Conservation (phyloP, 495 filamentous ascomycete species). For the Aspergillus saccharolyticus region DNA sequence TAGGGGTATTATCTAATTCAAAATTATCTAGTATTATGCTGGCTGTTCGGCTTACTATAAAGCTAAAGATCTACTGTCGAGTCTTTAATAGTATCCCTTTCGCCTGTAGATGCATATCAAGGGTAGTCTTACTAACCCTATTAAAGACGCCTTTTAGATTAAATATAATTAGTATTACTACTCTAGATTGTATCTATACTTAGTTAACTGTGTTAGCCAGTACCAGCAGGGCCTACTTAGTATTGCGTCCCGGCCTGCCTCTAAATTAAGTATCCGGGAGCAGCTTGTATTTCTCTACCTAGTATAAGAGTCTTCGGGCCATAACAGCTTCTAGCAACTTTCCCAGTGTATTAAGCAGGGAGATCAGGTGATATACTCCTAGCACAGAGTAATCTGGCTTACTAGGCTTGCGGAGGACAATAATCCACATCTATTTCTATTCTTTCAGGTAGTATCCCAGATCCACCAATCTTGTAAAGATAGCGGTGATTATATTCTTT, state of each 20-base stretch:
- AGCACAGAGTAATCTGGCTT: conserved; percentile 22
- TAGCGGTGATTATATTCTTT: conserved; percentile 9
- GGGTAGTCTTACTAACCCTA: conserved; percentile 22
- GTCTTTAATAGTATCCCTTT: conserved; percentile 18
- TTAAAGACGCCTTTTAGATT: conserved; percentile 30
- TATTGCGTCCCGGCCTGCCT: conserved; percentile 19
- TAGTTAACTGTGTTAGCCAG: conserved; percentile 22
- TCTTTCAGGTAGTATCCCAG: conserved; percentile 20
- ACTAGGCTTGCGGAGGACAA: conserved; percentile 23
- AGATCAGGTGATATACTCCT: conserved; percentile 23
- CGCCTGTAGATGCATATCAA: conserved; percentile 15
- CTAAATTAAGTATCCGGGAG: conserved; percentile 25
- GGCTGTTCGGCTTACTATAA: conserved; percentile 20
- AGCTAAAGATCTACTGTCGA: conserved; percentile 22
- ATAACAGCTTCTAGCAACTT: conserved; percentile 26
- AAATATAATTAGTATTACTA: conserved; percentile 22
- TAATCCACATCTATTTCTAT: conserved; percentile 19
- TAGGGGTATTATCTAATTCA: conserved; percentile 1
- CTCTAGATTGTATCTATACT: conserved; percentile 19
- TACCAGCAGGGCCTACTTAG: conserved; percentile 22
- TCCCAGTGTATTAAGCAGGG: conserved; percentile 24
- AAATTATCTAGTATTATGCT: conserved; percentile 27
- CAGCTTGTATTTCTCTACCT: conserved; percentile 19
- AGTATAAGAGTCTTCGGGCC: conserved; percentile 17
- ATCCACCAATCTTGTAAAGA: conserved; percentile 17